Evolutionary conservation across 352 stramenopile species (phyloP).

Genomic region (Thalassiosira hispida): DNA sequence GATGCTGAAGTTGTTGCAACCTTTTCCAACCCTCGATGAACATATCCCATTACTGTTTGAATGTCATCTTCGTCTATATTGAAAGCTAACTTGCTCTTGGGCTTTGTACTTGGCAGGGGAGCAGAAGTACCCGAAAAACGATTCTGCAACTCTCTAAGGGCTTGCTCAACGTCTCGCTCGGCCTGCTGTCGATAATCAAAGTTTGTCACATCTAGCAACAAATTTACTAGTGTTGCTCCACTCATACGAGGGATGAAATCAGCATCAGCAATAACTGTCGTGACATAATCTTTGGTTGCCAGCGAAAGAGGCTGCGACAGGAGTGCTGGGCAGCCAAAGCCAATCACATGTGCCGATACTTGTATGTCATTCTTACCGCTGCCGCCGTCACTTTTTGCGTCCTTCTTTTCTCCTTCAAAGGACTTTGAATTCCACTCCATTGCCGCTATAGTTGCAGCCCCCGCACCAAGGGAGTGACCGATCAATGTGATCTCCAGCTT

Average conservation of each 20-base stretch:
- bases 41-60: slow-evolving; percentile 54
- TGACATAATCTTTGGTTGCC: slow-evolving; percentile 71
- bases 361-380: slow-evolving; percentile 41
- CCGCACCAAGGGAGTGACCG: slow-evolving; percentile 79
- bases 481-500: slow-evolving; percentile 79
- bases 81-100: slow-evolving; percentile 35
- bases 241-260: slow-evolving; percentile 82
- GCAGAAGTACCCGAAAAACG: slow-evolving; percentile 4
- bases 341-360: slow-evolving; percentile 68
- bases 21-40: slow-evolving; percentile 54
- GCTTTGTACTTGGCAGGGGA: not conserved
- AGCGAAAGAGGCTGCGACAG: slow-evolving; percentile 68
- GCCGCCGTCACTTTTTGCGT: not conserved
- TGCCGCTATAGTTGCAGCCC: slow-evolving; percentile 76
- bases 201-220: slow-evolving; percentile 60
- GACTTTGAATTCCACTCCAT: slow-evolving; percentile 69
- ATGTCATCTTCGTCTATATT: slow-evolving; percentile 61
- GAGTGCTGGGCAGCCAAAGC: slow-evolving; percentile 82
- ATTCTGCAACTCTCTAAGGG: slow-evolving; percentile 61
- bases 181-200: slow-evolving; percentile 69
- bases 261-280: slow-evolving; percentile 79
- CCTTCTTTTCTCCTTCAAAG: slow-evolving; percentile 1
- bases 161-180: slow-evolving; percentile 66
- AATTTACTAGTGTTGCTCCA: slow-evolving; percentile 74
- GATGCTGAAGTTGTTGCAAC: slow-evolving; percentile 21